Evolutionary conservation across 306 rosid species (phyloP), one percentile per base, ranked within the genome.

Genomic region (Glycyrrhiza uralensis): DNA sequence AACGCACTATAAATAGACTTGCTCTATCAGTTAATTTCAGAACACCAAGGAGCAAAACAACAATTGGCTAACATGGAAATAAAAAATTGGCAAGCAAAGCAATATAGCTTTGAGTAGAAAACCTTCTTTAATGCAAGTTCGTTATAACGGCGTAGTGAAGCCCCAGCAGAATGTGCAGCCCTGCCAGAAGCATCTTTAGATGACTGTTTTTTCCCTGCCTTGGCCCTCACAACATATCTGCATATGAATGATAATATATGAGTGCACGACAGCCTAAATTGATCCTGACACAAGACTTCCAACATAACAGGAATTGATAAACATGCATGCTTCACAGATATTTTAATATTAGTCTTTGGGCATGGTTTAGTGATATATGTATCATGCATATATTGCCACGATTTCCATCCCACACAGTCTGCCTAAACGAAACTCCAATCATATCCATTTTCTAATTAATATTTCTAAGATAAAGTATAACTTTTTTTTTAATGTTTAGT

Each of bases 211-310:
- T 87, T 94, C 2, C 98, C 98, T 45, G 98, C 88, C 82, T 91
- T 91, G 59, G 92, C 98, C 83, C 98, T 89, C 69, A 91, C 96
- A 32, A 91, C 97, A 76, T 94, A 91, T 81, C 98, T 94, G 80
- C 80, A 83, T 20, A 18, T 69, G 63, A 79, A 72, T 51, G 26
- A 38, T 22, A 54, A 52, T n/a, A n/a, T n/a, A n/a, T n/a, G 41
- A 60, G 49, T 45, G n/a, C n/a, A n/a, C 9, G 28, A 20, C 28
- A 55, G 24, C 69, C 23, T 56, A 55, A 56, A 30, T 55, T 76
- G 60, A 42, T 26, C 7, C 23, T 6, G 1, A 18, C 70, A 62
- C 23, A 38, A 62, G 28, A 75, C 36, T 65, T 36, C 65, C 46
- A 60, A 6, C 38, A 20, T 15, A 29, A 65, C 4, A 17, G 33